phyloP scores from a whole-genome alignment of 805 yeast genomes.

The Metschnikowia continentalis region DNA sequence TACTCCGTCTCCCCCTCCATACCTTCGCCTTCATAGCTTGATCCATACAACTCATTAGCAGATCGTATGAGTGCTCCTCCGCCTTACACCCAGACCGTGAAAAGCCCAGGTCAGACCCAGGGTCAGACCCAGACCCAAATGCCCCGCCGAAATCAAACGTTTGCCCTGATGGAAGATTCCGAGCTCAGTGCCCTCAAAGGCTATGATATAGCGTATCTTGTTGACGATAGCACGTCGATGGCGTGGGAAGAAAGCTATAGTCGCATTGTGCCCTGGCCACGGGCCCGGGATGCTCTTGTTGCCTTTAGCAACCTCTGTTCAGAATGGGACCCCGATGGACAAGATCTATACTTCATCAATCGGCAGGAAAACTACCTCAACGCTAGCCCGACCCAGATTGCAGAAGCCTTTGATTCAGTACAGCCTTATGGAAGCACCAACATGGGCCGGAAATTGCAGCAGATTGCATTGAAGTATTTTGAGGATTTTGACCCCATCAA shows the following conservation, averaged over 20 bases:
- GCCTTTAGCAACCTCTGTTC: constrained; percentile 13
- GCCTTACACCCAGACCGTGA: background rate
- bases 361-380: constrained; percentile 4
- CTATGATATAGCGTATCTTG: constrained; percentile 14
- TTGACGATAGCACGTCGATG: constrained; percentile 16
- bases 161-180: constrained; percentile 6
- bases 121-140: background rate
- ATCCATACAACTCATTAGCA: background rate
- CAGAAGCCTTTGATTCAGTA: constrained; percentile 7
- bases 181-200: constrained; percentile 14
- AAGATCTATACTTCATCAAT: constrained; percentile 15
- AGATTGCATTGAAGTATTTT: constrained; percentile 10
- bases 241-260: constrained; percentile 10
- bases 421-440: constrained; percentile 14
- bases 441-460: constrained; percentile 14
- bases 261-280: constrained; percentile 15
- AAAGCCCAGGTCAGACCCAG: background rate
- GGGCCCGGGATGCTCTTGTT: constrained; percentile 13
- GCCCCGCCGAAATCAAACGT: background rate
- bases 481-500: constrained; percentile 8
- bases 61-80: background rate
- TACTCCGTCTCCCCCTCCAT: too few relatives aligned
- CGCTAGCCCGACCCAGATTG: constrained; percentile 11
- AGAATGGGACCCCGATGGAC: constrained; percentile 18
- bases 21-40: too few relatives aligned